Percentiles rank a stretch among this genome's conserved stretches.
Conservation (phyloP, 352 stramenopile species). For the Pythium insidiosum region DNA sequence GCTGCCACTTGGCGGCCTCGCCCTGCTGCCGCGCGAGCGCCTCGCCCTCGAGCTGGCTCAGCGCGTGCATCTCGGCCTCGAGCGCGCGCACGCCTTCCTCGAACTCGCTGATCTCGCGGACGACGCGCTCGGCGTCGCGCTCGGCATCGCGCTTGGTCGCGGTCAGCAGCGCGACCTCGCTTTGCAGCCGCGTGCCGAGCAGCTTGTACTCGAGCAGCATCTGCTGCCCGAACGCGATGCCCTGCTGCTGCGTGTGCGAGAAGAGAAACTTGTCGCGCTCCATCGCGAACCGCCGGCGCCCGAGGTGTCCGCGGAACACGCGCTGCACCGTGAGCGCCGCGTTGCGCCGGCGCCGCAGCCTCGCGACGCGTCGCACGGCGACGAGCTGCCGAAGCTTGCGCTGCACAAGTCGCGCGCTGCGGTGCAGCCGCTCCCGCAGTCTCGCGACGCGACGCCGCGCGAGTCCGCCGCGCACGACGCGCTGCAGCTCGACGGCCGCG, state of each 20-base stretch:
- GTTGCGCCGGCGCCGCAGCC: conserved; percentile 39
- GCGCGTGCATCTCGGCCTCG: conserved; percentile 90
- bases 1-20: conserved; percentile 77
- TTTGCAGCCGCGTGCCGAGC: conserved; percentile 91
- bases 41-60: conserved; percentile 89
- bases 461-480: conserved; percentile 76
- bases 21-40: conserved; percentile 66
- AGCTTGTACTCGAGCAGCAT: conserved; percentile 95
- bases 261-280: conserved; percentile 95
- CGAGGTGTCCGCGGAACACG: conserved; percentile 83
- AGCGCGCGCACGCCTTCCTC: conserved; percentile 87
- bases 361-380: conserved; percentile 40
- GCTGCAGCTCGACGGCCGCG: conserved; percentile 81
- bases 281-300: conserved; percentile 57
- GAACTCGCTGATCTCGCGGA: conserved; percentile 92
- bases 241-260: conserved; percentile 88
- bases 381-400: conserved; percentile 56
- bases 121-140: conserved; percentile 78
- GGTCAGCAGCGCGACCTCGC: conserved; percentile 87
- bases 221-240: conserved; percentile 93
- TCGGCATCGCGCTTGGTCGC: conserved; percentile 87
- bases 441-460: conserved; percentile 43
- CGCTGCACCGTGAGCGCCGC: conserved; percentile 80
- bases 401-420: conserved; percentile 75
- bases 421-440: conserved; percentile 40